Conservation (phyloP, 2,329 filamentous ascomycete genomes). For the Venturia effusa region DNA sequence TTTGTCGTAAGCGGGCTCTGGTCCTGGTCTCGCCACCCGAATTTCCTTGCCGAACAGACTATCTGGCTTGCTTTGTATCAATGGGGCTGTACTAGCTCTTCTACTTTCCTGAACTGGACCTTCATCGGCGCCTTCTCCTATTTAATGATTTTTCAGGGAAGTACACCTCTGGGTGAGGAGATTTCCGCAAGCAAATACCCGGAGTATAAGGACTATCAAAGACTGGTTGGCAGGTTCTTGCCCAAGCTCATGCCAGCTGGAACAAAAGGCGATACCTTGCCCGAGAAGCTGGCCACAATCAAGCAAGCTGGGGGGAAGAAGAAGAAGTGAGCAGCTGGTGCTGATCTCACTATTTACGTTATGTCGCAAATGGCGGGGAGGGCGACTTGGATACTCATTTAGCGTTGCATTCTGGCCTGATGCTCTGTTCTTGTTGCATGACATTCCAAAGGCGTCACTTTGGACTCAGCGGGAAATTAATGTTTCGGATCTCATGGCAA, state of each 20-base stretch:
- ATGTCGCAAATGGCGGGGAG: not conserved
- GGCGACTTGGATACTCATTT: not conserved
- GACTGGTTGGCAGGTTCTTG: constrained; percentile 71
- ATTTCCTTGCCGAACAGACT: constrained; percentile 84
- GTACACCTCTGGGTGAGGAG: constrained; percentile 75
- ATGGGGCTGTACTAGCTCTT: constrained; percentile 70
- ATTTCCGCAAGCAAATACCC: constrained; percentile 76
- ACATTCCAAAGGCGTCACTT: not conserved
- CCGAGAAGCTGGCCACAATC: not conserved
- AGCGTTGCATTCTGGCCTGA: not conserved
- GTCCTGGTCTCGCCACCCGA: constrained; percentile 83
- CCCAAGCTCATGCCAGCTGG: constrained; percentile 34
- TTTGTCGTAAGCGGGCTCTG: constrained; percentile 80
- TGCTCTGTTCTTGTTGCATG: not conserved
- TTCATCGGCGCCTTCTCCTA: constrained; percentile 58
- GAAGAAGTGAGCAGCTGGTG: not conserved
- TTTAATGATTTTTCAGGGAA: constrained; percentile 75
- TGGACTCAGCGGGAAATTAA: not conserved
- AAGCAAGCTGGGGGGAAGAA: not conserved
- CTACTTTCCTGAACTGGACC: constrained; percentile 68
- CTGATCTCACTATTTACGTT: not conserved
- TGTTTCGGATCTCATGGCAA: not conserved
- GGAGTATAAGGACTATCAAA: constrained; percentile 78
- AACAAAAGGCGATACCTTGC: not conserved
- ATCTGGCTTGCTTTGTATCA: constrained; percentile 84